Conservation (phyloP, 2,329 filamentous ascomycete genomes). For the Stagonosporopsis vannaccii region DNA sequence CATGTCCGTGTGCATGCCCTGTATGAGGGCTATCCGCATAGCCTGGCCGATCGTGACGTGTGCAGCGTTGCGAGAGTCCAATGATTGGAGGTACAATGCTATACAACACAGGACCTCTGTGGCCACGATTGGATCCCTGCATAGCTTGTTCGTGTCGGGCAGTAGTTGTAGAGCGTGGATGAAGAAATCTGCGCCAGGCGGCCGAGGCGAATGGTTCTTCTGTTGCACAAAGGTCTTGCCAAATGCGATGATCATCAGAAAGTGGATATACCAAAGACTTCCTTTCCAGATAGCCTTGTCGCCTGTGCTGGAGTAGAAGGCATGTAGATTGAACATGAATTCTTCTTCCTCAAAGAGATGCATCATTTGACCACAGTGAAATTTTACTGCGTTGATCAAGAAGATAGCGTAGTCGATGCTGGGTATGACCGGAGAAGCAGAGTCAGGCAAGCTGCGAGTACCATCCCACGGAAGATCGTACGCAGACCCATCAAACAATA, state of each 20-base stretch:
- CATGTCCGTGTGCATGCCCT: constrained; percentile 64
- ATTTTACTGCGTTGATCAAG: constrained; percentile 64
- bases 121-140: constrained; percentile 54
- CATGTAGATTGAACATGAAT: constrained; percentile 56
- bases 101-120: constrained; percentile 61
- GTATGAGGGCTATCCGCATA: constrained; percentile 57
- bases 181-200: constrained; percentile 66
- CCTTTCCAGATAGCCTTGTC: constrained; percentile 34
- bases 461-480: constrained; percentile 63
- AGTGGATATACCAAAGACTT: constrained; percentile 62
- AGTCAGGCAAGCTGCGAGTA: constrained; percentile 37
- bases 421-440: constrained; percentile 53
- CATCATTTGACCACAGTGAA: constrained; percentile 62
- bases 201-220: constrained; percentile 39
- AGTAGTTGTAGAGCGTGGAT: constrained; percentile 67
- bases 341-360: constrained; percentile 63
- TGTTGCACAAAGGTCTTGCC: constrained; percentile 61
- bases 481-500: constrained; percentile 60
- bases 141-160: constrained; percentile 55
- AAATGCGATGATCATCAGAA: constrained; percentile 62
- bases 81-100: constrained; percentile 61
- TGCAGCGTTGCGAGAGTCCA: constrained; percentile 58
- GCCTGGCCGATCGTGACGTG: constrained; percentile 61
- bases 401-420: constrained; percentile 61
- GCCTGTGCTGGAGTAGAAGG: constrained; percentile 51